A percentile compares a stretch with the other conserved stretches of the same genome.
Conservation (phyloP, 2,329 filamentous ascomycete genomes). For the Eurotiales sp. region DNA sequence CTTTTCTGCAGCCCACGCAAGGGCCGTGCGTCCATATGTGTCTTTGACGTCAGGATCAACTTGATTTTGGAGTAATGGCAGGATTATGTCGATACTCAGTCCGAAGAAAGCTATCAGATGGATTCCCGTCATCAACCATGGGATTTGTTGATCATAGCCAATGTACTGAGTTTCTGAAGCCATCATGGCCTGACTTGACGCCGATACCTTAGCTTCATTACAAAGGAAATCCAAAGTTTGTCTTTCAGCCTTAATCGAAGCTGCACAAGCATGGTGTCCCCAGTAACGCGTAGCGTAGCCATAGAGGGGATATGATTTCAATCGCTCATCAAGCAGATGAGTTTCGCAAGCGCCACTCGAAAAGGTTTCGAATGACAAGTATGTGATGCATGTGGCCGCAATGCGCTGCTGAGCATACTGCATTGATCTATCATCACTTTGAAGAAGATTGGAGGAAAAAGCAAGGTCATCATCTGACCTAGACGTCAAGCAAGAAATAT, state of each 20-base stretch:
- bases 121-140: not conserved
- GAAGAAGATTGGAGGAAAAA: too few species aligned
- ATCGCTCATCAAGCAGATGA: not conserved
- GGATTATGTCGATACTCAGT: not conserved
- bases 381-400: conserved; percentile 19
- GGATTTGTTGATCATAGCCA: not conserved
- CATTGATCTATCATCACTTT: not conserved
- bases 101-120: conserved; percentile 11
- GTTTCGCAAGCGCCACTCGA: not conserved
- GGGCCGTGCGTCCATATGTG: conserved; percentile 13
- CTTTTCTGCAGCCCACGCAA: conserved; percentile 18
- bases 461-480: too few species aligned
- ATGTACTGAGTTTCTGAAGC: not conserved
- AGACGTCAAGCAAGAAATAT: conserved; percentile 31
- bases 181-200: conserved; percentile 14
- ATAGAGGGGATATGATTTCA: conserved; percentile 16
- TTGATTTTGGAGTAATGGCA: conserved; percentile 15
- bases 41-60: conserved; percentile 16
- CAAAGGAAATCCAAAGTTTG: not conserved
- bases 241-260: not conserved
- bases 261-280: conserved; percentile 15
- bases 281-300: conserved; percentile 19
- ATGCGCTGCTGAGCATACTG: conserved; percentile 16
- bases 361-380: conserved; percentile 22
- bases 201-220: conserved; percentile 12